Evolutionary conservation across 768 basidiomycete species (phyloP).

Genomic region (Auricularia sp.): DNA sequence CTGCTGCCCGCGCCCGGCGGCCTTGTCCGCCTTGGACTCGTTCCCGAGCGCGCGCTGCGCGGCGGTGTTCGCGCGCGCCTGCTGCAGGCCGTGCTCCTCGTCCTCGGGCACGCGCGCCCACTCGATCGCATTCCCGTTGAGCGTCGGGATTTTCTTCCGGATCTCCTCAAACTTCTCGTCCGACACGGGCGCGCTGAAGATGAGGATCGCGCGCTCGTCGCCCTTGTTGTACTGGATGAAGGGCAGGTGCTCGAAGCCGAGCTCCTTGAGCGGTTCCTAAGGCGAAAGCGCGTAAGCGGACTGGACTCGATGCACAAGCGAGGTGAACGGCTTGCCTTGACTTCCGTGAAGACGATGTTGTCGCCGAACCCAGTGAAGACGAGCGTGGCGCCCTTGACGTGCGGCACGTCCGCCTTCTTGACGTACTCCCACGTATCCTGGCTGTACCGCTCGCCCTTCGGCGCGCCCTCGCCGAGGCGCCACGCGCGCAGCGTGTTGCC

Average conservation of each 20-base stretch:
- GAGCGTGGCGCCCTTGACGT: conserved; percentile 42
- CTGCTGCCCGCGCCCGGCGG: conserved; percentile 36
- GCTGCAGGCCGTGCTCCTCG: conserved; percentile 59
- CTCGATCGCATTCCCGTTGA: conserved; percentile 53
- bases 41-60: conserved; percentile 37
- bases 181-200: conserved; percentile 52
- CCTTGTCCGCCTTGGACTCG: conserved; percentile 22
- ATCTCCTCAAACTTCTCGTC: conserved; percentile 67
- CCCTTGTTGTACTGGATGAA: conserved; percentile 40
- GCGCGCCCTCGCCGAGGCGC: neutral
- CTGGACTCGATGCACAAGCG: neutral
- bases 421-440: conserved; percentile 34
- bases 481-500: conserved; percentile 53
- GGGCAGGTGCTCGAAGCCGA: conserved; percentile 32
- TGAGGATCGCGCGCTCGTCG: conserved; percentile 36
- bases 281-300: conserved; percentile 1
- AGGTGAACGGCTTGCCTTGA: conserved; percentile 30
- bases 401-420: conserved; percentile 32
- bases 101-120: conserved; percentile 61
- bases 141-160: conserved; percentile 50
- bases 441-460: conserved; percentile 37
- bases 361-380: conserved; percentile 49
- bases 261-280: conserved; percentile 36
- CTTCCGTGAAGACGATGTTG: conserved; percentile 52
- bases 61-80: conserved; percentile 62